These are phyloP conservation scores for Dendrocalamus sinicus DNA, from an alignment of 176 grass and related monocot genomes.

Conservation along the genomic window DNA sequence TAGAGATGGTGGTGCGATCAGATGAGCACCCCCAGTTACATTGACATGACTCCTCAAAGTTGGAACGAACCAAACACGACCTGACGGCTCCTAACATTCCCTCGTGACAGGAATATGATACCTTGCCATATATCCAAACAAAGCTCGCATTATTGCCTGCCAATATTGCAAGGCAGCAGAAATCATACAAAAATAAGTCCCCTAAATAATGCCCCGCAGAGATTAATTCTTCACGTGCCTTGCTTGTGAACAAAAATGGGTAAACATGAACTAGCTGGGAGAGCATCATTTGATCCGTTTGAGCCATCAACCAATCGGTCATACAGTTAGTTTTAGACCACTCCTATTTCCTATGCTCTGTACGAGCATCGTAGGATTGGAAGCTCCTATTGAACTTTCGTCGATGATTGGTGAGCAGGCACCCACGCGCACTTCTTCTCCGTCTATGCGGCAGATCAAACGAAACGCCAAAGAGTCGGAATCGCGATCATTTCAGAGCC, in stretches of 20 bases:
- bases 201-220: not conserved
- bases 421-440: too few relatives aligned
- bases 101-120: not conserved
- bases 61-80: not conserved
- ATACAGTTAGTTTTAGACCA: not conserved
- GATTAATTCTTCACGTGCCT: not conserved
- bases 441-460: too few relatives aligned
- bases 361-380: not conserved
- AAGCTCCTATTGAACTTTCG: not conserved
- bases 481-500: not conserved
- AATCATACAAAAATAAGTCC: not conserved
- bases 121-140: not conserved
- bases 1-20: not conserved
- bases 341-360: too few relatives aligned
- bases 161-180: not conserved
- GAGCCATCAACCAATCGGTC: not conserved
- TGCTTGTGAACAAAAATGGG: not conserved
- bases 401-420: too few relatives aligned
- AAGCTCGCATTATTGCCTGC: not conserved
- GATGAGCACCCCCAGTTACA: not conserved
- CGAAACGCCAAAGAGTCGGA: not conserved
- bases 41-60: slow-evolving; percentile 11
- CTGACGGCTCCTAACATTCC: not conserved
- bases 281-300: too few relatives aligned
- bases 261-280: too few relatives aligned